Evolutionary conservation across 2,329 filamentous ascomycete genomes (phyloP).

Genomic region (Fusarium chuoi): DNA sequence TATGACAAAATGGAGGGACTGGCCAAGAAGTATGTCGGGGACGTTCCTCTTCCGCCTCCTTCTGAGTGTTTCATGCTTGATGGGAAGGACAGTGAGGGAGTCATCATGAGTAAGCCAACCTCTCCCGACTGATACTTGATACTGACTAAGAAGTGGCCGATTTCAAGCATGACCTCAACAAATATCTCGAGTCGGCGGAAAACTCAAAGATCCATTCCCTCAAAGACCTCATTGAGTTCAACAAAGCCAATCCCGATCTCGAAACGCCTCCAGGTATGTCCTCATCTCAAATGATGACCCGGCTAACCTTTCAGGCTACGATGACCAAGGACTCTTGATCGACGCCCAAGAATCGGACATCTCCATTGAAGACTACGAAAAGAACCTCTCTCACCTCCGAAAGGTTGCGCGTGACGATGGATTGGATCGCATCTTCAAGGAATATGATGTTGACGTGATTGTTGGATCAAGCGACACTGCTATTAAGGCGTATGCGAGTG

Average conservation of each 20-base stretch:
- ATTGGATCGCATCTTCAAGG: not conserved
- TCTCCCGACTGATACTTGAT: too few relatives aligned
- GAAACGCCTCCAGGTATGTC: not conserved
- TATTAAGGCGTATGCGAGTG: not conserved
- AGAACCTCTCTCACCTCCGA: not conserved
- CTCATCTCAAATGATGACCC: fast-evolving
- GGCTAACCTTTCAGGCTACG: not conserved
- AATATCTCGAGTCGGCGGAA: not conserved
- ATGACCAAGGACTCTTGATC: not conserved
- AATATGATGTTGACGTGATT: not conserved
- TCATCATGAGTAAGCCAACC: not conserved
- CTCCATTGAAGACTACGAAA: not conserved
- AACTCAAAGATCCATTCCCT: not conserved
- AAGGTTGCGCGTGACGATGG: not conserved
- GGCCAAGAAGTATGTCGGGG: not conserved
- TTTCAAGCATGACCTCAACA: not conserved
- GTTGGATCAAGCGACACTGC: not conserved
- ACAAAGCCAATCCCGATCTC: not conserved
- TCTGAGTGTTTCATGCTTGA: not conserved
- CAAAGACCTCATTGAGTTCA: not conserved
- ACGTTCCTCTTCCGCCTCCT: not conserved
- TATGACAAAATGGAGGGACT: not conserved
- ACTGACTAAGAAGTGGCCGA: too few relatives aligned
- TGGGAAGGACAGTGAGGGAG: not conserved
- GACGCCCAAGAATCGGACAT: not conserved